Percentiles rank a stretch among this genome's conserved stretches.
phyloP scores from a whole-genome alignment of 257 asterid species.

The Jasminum sambac region DNA sequence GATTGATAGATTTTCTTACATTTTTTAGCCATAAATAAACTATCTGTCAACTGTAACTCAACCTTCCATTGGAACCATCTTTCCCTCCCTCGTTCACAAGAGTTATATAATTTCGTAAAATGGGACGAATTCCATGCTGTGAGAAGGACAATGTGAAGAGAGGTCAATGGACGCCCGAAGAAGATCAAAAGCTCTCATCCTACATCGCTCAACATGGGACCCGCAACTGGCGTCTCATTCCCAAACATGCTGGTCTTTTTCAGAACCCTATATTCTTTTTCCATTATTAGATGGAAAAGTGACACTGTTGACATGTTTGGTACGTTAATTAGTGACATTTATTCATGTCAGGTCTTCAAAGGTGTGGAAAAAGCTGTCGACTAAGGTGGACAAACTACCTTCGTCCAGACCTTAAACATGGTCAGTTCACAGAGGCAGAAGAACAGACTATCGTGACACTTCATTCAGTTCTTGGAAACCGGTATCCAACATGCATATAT shows the following conservation, averaged over 20 bases:
- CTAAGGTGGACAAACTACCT: conserved; percentile 95
- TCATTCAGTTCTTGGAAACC: conserved; percentile 89
- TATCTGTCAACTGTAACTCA: background rate
- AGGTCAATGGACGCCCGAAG: conserved; percentile 98
- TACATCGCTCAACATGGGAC: conserved; percentile 96
- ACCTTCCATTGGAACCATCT: background rate
- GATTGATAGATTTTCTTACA: background rate
- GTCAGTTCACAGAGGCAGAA: conserved; percentile 85
- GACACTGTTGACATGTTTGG: background rate
- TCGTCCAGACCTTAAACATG: conserved; percentile 94
- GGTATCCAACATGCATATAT: conserved; percentile 33
- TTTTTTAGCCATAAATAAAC: conserved; percentile 1
- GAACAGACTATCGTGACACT: conserved; percentile 89
- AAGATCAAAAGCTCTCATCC: conserved; percentile 90
- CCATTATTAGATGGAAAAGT: background rate
- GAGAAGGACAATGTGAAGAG: conserved; percentile 87
- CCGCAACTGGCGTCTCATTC: conserved; percentile 96
- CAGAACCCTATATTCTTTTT: background rate
- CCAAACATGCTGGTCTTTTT: conserved; percentile 78
- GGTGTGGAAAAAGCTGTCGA: conserved; percentile 95
- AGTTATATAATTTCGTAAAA: conserved; percentile 16
- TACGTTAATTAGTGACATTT: background rate
- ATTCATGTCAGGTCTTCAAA: conserved; percentile 59
- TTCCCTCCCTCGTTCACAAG: background rate
- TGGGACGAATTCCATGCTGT: conserved; percentile 95